A percentile compares a stretch with the other conserved stretches of the same genome.
Evolutionary conservation across 2,329 filamentous ascomycete species (phyloP).

Genomic region (Colletotrichum plurivorum): DNA sequence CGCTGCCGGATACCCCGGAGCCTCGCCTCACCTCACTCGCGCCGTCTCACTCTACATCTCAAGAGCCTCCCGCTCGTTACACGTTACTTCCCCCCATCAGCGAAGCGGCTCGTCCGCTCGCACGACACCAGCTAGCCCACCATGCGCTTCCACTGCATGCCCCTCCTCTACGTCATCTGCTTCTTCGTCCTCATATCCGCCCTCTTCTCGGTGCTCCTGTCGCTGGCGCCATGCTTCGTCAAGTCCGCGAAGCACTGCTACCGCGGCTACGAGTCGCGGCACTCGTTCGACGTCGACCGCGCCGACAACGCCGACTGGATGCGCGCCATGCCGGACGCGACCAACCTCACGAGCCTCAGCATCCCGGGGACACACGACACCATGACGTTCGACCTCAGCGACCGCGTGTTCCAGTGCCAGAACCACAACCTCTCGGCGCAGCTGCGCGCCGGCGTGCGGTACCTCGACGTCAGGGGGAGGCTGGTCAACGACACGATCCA

Average conservation of each 20-base stretch:
- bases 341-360: conserved; percentile 59
- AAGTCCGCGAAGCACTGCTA: conserved; percentile 46
- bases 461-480: conserved; percentile 64
- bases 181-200: conserved; percentile 41
- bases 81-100: not conserved
- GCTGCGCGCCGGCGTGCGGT: conserved; percentile 61
- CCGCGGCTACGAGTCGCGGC: conserved; percentile 51
- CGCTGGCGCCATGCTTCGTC: conserved; percentile 45
- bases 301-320: conserved; percentile 58
- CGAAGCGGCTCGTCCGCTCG: not conserved
- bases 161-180: conserved; percentile 40
- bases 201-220: conserved; percentile 45
- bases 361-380: conserved; percentile 69
- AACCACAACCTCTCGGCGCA: conserved; percentile 61
- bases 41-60: not conserved
- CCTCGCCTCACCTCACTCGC: not conserved
- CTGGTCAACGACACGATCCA: conserved; percentile 58
- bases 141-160: conserved; percentile 39
- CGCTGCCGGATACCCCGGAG: not conserved
- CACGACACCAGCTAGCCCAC: conserved; percentile 1
- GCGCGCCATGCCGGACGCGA: conserved; percentile 56
- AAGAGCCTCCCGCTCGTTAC: not conserved
- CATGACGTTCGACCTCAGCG: conserved; percentile 60
- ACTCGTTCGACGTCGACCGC: conserved; percentile 59
- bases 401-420: conserved; percentile 60